Conservation (phyloP, 1,284 basidiomycete genomes). For the Agaricales sp. region DNA sequence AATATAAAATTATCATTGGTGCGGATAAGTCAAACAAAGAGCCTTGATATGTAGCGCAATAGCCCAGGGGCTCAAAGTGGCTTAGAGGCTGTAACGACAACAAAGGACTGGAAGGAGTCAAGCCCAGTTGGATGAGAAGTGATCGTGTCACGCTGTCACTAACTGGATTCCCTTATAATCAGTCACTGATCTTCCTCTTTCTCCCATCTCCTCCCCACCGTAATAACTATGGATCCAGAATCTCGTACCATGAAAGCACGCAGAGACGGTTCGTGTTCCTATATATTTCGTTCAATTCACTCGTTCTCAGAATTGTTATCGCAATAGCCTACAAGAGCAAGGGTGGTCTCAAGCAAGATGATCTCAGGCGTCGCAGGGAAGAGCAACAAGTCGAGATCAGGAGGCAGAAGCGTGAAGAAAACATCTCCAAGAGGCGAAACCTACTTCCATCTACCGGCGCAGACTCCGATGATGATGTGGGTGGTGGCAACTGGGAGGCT, state of each 20-base stretch:
- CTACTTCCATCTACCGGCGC: conserved; percentile 63
- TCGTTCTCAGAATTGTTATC: conserved; percentile 7
- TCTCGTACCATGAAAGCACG: conserved; percentile 14
- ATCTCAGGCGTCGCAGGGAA: conserved; percentile 87
- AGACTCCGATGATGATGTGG: conserved; percentile 84
- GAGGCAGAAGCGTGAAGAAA: conserved; percentile 93
- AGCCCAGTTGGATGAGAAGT: no score
- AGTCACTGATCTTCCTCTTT: conserved; percentile 4
- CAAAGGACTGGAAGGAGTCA: no score
- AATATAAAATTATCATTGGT: no score
- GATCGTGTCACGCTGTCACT: no score
- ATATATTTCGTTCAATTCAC: neutral
- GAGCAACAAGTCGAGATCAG: conserved; percentile 97
- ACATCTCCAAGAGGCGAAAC: conserved; percentile 93
- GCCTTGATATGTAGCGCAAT: no score
- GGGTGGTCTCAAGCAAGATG: conserved; percentile 75
- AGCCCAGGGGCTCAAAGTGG: no score
- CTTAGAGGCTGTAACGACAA: no score
- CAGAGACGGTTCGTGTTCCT: conserved; percentile 10
- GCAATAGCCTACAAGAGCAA: conserved; percentile 68
- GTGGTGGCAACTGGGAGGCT: conserved; percentile 62
- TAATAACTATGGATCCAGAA: conserved; percentile 13
- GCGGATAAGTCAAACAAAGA: no score
- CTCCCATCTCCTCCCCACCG: conserved; percentile 20
- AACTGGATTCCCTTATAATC: no score